Percentiles rank a stretch among this genome's conserved stretches.
phyloP scores from a whole-genome alignment of 306 rosid species.

The Pterocarpus santalinus region DNA sequence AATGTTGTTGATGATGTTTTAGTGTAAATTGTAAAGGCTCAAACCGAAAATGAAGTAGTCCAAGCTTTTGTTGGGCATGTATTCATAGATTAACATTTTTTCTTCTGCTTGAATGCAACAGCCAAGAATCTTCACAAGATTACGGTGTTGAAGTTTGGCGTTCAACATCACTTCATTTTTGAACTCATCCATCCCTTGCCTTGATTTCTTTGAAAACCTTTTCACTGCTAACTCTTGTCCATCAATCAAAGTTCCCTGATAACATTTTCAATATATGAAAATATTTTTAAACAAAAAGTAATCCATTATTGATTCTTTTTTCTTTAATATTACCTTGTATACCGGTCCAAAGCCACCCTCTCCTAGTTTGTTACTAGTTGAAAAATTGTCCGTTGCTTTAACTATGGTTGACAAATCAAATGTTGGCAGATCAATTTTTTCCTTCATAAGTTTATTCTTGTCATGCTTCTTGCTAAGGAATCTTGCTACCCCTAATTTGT shows the following conservation, averaged over 20 bases:
- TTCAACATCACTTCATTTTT: conserved; percentile 8
- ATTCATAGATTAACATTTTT: conserved; percentile 34
- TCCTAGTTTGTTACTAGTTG: conserved; percentile 49
- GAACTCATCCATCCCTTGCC: conserved; percentile 18
- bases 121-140: conserved; percentile 34
- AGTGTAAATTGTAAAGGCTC: background rate
- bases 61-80: conserved; percentile 35
- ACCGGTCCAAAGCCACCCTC: conserved; percentile 62
- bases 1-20: background rate
- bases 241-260: conserved; percentile 11
- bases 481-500: background rate
- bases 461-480: background rate
- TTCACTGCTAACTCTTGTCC: conserved; percentile 17
- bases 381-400: conserved; percentile 53
- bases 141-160: conserved; percentile 36
- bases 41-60: conserved; percentile 36
- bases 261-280: background rate
- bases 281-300: background rate
- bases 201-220: background rate
- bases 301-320: background rate
- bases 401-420: conserved; percentile 39
- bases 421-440: conserved; percentile 48
- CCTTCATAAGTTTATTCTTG: background rate
- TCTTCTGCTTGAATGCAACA: conserved; percentile 37
- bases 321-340: conserved; percentile 40